Base-by-base conservation (phyloP, 768 basidiomycete genomes). In the Termitomyces sp. region DNA sequence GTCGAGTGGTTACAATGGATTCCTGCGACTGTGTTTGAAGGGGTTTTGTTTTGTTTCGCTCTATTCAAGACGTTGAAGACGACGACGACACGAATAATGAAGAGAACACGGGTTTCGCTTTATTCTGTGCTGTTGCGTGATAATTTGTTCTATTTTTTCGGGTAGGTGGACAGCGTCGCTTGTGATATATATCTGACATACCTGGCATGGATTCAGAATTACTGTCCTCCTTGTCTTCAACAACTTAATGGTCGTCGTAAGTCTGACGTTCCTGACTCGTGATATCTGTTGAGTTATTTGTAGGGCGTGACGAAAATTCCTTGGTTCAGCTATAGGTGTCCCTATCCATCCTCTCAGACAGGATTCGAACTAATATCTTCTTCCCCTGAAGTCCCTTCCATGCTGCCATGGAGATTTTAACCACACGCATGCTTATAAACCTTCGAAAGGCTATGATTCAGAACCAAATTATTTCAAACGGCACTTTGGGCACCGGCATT, bases 401-500 rank as follows among this genome's bases (percentile, higher is more conserved):
- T 54, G 78, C 77, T 1, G 76, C 77, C 2, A 68, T 77, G 32
- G 79, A 77, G 1, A 78, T 81, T 21, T 66, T 77, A 58, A 80
- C 79, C 19, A 66, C 71, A 1, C 73, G 79, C 11, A 77, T 81
- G 76, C 65, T 80, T 21, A 66, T 81, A 4, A 76, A 76, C 57
- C 68, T 80, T 5, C 72, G 71, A 43, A 77, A 77, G 62, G 75
- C 72, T 3, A 55, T 70, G 43, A 37, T 49, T 1, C 35, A 51
- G 19, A 53, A 53, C 10, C 35, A 63, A 9, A 60, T 58, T 19
- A 19, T 58, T 53, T 53, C 38, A 6, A 47, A 23, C 14, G 27
- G 27, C 7, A 23, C 38, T 41, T 34, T 37, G 19, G 21, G 44
- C 7, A 17, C 25, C 25, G 19, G 9, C 2, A 19, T 19, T 8